Percentiles rank a stretch among this genome's conserved stretches.
phyloP scores from a whole-genome alignment of 257 asterid species.

The Solanum stenotomum region DNA sequence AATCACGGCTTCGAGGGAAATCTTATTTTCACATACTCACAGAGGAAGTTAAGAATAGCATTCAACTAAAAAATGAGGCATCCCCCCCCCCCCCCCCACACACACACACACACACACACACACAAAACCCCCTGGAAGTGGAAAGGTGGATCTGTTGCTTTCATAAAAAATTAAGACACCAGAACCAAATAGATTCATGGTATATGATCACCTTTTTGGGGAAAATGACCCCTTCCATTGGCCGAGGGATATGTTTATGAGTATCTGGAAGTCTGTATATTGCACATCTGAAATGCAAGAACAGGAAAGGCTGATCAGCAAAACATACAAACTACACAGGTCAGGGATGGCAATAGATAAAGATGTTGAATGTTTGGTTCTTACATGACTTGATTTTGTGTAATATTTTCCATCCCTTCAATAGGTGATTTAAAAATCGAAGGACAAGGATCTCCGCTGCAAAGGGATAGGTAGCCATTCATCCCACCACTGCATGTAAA shows the following conservation, averaged over 20 bases:
- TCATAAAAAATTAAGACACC: neutral
- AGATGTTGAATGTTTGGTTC: constrained; percentile 4
- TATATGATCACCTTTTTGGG: constrained; percentile 54
- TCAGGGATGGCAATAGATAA: neutral
- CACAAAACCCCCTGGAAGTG: neutral
- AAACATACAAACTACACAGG: neutral
- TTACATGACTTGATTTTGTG: constrained; percentile 96
- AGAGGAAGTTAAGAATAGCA: neutral
- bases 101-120: too few species aligned
- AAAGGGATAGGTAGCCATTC: constrained; percentile 89
- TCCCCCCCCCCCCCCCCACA: neutral
- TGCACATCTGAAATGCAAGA: constrained; percentile 54
- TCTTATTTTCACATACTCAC: neutral
- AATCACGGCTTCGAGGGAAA: neutral
- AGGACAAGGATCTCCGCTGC: constrained; percentile 93
- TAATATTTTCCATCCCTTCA: constrained; percentile 70
- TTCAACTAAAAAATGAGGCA: neutral
- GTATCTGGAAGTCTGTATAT: constrained; percentile 79
- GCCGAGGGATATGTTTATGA: constrained; percentile 74
- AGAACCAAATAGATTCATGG: neutral
- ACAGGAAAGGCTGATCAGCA: neutral
- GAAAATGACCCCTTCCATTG: constrained; percentile 66
- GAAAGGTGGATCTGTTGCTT: neutral
- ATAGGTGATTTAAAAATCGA: constrained; percentile 89
- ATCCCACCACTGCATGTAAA: constrained; percentile 75